Percentiles rank a stretch among this genome's conserved stretches.
Conservation (phyloP, 352 stramenopile genomes). For the Thalassiosira pacifica region DNA sequence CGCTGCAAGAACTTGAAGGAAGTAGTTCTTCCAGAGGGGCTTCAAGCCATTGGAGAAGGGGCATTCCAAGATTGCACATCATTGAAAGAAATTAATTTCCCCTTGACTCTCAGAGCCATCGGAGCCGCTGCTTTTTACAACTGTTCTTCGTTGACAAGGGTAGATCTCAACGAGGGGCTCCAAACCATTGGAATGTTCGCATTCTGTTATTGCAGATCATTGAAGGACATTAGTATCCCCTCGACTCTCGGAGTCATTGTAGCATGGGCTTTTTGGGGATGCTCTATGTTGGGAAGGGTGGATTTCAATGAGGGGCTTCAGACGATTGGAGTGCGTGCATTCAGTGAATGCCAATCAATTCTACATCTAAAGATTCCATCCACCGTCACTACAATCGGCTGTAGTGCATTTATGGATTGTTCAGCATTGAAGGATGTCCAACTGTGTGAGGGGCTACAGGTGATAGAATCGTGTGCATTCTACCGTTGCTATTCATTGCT, state of each 20-base stretch:
- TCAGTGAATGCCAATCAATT: not conserved
- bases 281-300: not conserved
- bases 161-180: not conserved
- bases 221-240: not conserved
- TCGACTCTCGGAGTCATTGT: not conserved
- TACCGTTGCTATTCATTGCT: too few species aligned
- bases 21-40: not conserved
- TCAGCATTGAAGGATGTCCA: too few species aligned
- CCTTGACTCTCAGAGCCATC: slow-evolving; percentile 24
- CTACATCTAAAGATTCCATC: not conserved
- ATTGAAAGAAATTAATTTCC: slow-evolving; percentile 16
- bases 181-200: not conserved
- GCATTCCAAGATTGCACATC: not conserved
- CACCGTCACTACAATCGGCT: not conserved
- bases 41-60: not conserved
- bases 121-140: not conserved
- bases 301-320: not conserved
- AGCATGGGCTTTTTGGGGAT: not conserved
- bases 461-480: too few species aligned
- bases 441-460: too few species aligned
- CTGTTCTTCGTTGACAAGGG: not conserved
- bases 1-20: not conserved
- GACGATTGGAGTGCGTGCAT: not conserved
- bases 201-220: not conserved
- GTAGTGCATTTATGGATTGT: not conserved